A percentile compares a stretch with the other conserved stretches of the same genome.
phyloP scores from a whole-genome alignment of 371 early-diverging fungal genomes.

The Mortierella sp. region DNA sequence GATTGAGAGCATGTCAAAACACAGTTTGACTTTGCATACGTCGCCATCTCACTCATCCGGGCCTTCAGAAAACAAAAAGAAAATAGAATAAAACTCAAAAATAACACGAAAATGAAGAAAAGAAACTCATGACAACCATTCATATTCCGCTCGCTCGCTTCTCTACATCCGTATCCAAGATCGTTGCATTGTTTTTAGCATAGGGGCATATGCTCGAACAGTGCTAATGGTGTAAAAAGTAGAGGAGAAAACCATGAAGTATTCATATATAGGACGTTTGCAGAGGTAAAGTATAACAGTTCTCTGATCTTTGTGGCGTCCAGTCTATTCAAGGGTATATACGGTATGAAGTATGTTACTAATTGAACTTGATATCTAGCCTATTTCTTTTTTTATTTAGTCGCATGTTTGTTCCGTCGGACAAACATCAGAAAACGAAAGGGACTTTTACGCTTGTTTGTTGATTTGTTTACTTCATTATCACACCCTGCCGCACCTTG shows the following conservation, averaged over 20 bases:
- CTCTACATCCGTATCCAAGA: not conserved
- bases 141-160: not conserved
- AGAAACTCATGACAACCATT: not conserved
- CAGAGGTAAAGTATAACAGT: no score
- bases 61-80: no score
- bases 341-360: not conserved
- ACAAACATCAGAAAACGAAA: not conserved
- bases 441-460: slow-evolving; percentile 4
- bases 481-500: slow-evolving; percentile 19
- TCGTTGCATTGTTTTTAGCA: not conserved
- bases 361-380: not conserved
- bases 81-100: not conserved
- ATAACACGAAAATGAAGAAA: not conserved
- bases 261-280: no score
- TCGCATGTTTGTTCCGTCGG: not conserved
- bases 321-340: no score
- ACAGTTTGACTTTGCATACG: slow-evolving; percentile 32
- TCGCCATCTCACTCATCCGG: slow-evolving; percentile 15
- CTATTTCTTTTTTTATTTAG: not conserved
- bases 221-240: no score
- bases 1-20: slow-evolving; percentile 37
- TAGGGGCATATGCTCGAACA: no score
- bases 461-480: slow-evolving; percentile 20
- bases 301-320: no score
- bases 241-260: no score